Conservation (phyloP, 1,139 yeast species). For the Candida mesenterica region DNA sequence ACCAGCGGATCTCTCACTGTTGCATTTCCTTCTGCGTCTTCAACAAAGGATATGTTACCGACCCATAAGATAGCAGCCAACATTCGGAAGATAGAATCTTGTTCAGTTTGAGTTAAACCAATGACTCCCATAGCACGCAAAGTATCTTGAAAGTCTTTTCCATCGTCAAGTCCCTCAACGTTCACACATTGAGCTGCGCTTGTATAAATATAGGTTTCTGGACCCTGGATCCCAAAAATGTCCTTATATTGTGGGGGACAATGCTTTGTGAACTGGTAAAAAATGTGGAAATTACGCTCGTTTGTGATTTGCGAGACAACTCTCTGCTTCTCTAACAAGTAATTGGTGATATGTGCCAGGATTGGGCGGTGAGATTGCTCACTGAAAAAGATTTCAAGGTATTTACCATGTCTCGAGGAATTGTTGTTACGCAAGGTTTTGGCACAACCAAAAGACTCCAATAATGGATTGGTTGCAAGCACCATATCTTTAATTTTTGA, state of each 20-base stretch:
- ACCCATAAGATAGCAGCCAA: constrained; percentile 89
- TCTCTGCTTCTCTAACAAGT: constrained; percentile 89
- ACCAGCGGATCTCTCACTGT: constrained; percentile 80
- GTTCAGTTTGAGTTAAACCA: constrained; percentile 79
- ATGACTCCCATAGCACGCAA: constrained; percentile 82
- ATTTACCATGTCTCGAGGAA: constrained; percentile 97
- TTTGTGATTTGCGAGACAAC: constrained; percentile 90
- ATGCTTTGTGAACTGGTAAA: constrained; percentile 92
- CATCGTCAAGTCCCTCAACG: constrained; percentile 86
- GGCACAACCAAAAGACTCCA: constrained; percentile 98
- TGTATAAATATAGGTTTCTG: constrained; percentile 89
- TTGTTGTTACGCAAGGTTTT: constrained; percentile 94
- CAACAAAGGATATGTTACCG: constrained; percentile 85
- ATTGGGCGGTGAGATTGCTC: constrained; percentile 74
- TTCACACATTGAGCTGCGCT: constrained; percentile 81
- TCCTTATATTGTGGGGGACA: constrained; percentile 86
- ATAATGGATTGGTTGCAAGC: constrained; percentile 91
- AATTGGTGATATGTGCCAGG: constrained; percentile 94
- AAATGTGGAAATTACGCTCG: constrained; percentile 96
- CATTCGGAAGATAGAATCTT: constrained; percentile 84
- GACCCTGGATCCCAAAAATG: constrained; percentile 83
- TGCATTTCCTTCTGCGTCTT: constrained; percentile 86
- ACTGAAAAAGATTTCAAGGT: constrained; percentile 87
- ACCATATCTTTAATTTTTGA: constrained; percentile 95
- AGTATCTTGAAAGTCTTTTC: constrained; percentile 75